Percentiles rank a stretch among this genome's conserved stretches.
Evolutionary conservation across 1,284 basidiomycete genomes (phyloP).

Genomic region (Filobasidium uniguttulatum): DNA sequence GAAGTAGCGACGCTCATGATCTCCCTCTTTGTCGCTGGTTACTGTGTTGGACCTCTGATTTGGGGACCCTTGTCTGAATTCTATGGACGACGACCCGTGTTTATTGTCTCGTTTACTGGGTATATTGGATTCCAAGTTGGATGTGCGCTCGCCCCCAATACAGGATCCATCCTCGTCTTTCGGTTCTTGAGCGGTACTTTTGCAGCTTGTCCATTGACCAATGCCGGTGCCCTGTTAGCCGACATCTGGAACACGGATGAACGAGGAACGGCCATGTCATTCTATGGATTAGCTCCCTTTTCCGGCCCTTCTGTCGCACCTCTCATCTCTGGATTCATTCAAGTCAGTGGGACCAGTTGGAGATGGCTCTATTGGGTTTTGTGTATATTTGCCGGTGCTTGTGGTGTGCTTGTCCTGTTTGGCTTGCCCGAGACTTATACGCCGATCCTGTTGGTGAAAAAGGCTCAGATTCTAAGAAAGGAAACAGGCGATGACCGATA

Average conservation of each 20-base stretch:
- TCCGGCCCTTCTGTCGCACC: constrained; percentile 45
- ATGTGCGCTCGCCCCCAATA: constrained; percentile 50
- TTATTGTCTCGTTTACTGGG: constrained; percentile 51
- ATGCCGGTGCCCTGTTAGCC: constrained; percentile 41
- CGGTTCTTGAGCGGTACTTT: constrained; percentile 56
- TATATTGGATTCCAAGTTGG: constrained; percentile 47
- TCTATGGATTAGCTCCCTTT: constrained; percentile 59
- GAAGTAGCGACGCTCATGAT: constrained; percentile 44
- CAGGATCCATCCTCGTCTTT: constrained; percentile 49
- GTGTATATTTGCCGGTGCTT: constrained; percentile 45
- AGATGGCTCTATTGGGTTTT: constrained; percentile 50
- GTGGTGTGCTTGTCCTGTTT: constrained; percentile 42
- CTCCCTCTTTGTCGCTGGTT: constrained; percentile 36
- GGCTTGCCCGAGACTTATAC: constrained; percentile 61
- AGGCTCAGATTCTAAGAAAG: constrained; percentile 42
- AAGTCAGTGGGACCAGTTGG: constrained; percentile 43
- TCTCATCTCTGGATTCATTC: constrained; percentile 49
- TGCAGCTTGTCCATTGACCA: constrained; percentile 32
- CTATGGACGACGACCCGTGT: constrained; percentile 47
- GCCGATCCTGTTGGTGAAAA: constrained; percentile 42
- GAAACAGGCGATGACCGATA: constrained; percentile 54
- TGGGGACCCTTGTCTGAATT: constrained; percentile 44
- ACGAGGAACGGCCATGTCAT: constrained; percentile 53
- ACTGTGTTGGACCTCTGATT: constrained; percentile 50
- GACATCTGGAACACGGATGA: constrained; percentile 52